Conservation (phyloP, 306 rosid genomes). For the Begonia fuchsioides region DNA sequence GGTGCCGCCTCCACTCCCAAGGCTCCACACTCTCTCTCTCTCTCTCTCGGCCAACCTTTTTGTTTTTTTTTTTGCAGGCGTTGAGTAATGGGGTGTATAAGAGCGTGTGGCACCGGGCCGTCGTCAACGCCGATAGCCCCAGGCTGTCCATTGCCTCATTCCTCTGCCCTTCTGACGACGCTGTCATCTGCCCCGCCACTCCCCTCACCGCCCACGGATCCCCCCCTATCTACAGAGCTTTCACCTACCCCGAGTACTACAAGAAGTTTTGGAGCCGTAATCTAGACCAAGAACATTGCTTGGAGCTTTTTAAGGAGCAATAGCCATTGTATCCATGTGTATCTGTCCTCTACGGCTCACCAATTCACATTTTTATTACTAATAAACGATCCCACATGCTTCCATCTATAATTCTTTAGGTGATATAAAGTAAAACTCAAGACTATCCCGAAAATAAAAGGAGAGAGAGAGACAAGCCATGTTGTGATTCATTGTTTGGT, state of each 20-base stretch:
- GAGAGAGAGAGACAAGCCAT: too few relatives aligned
- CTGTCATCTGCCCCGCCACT: constrained; percentile 53
- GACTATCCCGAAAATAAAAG: too few relatives aligned
- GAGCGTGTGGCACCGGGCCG: constrained; percentile 92
- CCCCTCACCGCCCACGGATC: constrained; percentile 31
- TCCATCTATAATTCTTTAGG: too few relatives aligned
- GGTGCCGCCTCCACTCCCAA: too few relatives aligned
- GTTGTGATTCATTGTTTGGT: too few relatives aligned
- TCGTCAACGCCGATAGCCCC: constrained; percentile 55
- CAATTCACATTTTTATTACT: too few relatives aligned
- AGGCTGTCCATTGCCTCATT: constrained; percentile 83
- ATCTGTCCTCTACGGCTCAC: too few relatives aligned
- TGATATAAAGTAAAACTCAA: too few relatives aligned
- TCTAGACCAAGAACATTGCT: constrained; percentile 54
- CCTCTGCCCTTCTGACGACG: constrained; percentile 50
- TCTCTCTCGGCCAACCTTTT: too few relatives aligned
- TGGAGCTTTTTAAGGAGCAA: constrained; percentile 44
- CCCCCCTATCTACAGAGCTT: constrained; percentile 39
- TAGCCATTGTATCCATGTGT: too few relatives aligned
- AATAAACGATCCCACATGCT: too few relatives aligned
- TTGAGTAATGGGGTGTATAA: constrained; percentile 71
- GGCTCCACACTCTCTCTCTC: too few relatives aligned
- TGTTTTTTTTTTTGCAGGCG: constrained; percentile 44
- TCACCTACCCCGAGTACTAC: constrained; percentile 62
- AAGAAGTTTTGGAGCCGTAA: constrained; percentile 70